Conservation (phyloP, 2,329 filamentous ascomycete genomes). For the Cryphonectria radicalis region DNA sequence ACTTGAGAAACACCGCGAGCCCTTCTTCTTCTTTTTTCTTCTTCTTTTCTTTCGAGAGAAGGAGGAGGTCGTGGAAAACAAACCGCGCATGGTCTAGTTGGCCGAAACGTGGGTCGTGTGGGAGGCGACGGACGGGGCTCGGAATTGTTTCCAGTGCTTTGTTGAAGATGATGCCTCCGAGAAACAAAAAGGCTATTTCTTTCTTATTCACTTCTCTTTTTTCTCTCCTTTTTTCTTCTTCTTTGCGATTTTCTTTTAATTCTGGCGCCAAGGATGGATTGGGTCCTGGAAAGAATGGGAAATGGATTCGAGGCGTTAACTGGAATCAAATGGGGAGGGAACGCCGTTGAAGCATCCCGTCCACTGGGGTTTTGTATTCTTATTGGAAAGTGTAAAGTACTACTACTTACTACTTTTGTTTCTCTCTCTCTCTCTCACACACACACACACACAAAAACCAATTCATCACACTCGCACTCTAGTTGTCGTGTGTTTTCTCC, state of each 20-base stretch:
- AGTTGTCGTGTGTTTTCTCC: too few relatives aligned
- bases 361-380: not conserved
- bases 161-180: not conserved
- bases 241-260: not conserved
- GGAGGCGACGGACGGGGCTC: not conserved
- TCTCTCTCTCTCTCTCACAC: not conserved
- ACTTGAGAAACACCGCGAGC: not conserved
- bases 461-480: too few relatives aligned
- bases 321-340: not conserved
- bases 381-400: not conserved
- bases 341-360: not conserved
- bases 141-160: not conserved
- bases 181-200: not conserved
- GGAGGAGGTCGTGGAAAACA: not conserved
- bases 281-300: not conserved
- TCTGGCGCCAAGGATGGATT: not conserved
- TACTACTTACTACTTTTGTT: not conserved
- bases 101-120: not conserved
- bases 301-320: not conserved
- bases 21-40: not conserved
- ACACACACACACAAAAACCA: not conserved
- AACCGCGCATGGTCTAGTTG: not conserved
- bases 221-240: not conserved
- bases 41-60: too few relatives aligned
- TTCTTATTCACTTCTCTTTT: not conserved